A percentile compares a stretch with the other conserved stretches of the same genome.
phyloP scores from a whole-genome alignment of 2,329 filamentous ascomycete genomes.

The Diplocarpon rosae region DNA sequence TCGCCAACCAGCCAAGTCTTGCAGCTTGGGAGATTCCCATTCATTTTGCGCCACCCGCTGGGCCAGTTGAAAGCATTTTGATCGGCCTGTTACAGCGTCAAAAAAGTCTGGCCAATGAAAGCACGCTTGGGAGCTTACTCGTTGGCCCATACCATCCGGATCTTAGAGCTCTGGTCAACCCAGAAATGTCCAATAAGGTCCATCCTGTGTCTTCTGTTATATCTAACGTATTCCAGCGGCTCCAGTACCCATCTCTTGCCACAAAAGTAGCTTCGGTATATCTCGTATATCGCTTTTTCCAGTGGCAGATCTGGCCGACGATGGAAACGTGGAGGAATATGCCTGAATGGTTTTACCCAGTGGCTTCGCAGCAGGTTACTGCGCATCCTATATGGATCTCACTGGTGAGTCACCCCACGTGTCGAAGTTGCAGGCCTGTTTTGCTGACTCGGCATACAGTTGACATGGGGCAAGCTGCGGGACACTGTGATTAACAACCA shows the following conservation, averaged over 20 bases:
- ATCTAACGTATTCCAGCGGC: slow-evolving; percentile 20
- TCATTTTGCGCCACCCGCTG: slow-evolving; percentile 24
- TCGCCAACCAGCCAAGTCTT: slow-evolving; percentile 15
- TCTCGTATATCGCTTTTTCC: slow-evolving; percentile 16
- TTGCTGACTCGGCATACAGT: slow-evolving; percentile 23
- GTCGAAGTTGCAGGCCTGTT: slow-evolving; percentile 8
- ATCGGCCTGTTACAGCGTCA: slow-evolving; percentile 30
- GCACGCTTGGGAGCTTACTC: slow-evolving; percentile 22
- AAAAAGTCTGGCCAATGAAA: slow-evolving; percentile 25
- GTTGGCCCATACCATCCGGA: slow-evolving; percentile 28
- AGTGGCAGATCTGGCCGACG: slow-evolving; percentile 21
- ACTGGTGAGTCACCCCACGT: slow-evolving; percentile 13
- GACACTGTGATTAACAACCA: slow-evolving; percentile 29
- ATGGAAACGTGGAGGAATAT: slow-evolving; percentile 15
- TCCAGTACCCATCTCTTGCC: slow-evolving; percentile 8
- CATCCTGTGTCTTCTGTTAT: slow-evolving; percentile 24
- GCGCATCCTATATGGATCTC: slow-evolving; percentile 26
- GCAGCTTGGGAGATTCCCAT: slow-evolving; percentile 28
- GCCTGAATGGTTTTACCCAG: slow-evolving; percentile 17
- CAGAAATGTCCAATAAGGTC: slow-evolving; percentile 19
- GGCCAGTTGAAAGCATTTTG: slow-evolving; percentile 29
- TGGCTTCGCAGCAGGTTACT: slow-evolving; percentile 25
- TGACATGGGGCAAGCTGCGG: slow-evolving; percentile 29
- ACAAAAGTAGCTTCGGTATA: slow-evolving; percentile 16
- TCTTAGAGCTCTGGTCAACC: slow-evolving; percentile 27